phyloP scores from a whole-genome alignment of 192 early-diverging fungal species.

The Podila epigama region DNA sequence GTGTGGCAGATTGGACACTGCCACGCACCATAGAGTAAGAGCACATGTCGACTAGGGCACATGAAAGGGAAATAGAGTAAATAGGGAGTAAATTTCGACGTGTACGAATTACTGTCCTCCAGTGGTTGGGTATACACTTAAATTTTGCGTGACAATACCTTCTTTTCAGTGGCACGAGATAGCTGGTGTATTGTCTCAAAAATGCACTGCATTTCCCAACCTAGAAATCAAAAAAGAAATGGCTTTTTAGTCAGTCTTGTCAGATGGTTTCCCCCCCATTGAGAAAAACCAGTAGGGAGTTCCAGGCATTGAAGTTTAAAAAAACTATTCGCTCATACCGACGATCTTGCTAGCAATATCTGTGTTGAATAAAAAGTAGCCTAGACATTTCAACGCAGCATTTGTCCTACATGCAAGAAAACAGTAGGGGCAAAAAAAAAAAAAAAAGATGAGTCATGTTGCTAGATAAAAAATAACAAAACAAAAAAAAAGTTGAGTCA shows the following conservation, averaged over 20 bases:
- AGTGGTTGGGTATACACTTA: not conserved
- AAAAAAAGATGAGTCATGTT: not conserved
- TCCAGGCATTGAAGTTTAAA: not conserved
- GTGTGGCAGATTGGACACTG: not conserved
- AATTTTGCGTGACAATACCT: not conserved
- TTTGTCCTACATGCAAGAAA: no score
- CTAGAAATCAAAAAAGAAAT: not conserved
- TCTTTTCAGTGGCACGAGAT: not conserved
- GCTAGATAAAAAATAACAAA: not conserved
- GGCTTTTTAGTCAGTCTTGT: not conserved
- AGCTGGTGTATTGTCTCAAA: not conserved
- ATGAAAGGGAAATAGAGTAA: not conserved
- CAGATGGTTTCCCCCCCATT: no score
- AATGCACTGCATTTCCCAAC: constrained; percentile 1
- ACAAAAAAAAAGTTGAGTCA: not conserved
- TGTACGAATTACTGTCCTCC: not conserved
- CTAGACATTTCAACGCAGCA: not conserved
- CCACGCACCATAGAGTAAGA: not conserved
- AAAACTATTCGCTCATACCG: not conserved
- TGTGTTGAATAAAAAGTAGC: not conserved
- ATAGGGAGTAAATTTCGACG: no score
- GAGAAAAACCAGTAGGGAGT: no score
- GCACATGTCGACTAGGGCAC: not conserved
- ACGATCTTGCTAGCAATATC: not conserved
- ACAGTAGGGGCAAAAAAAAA: no score